Base-by-base conservation (phyloP, 495 filamentous ascomycete species). In the Xylaria palmicola region DNA sequence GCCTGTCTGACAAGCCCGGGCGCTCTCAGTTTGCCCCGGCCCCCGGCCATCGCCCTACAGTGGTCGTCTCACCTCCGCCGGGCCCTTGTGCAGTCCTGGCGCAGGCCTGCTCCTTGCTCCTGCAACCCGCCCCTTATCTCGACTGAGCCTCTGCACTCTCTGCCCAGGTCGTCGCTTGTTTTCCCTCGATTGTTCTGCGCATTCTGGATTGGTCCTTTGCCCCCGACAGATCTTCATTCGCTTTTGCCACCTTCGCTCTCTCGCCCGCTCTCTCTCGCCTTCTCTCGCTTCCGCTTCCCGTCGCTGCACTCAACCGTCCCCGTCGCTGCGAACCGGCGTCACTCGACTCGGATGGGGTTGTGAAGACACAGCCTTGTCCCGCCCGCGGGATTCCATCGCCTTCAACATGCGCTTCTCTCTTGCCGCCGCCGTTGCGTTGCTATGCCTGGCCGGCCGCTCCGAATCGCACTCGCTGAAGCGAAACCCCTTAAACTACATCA, bases 401-500 rank as follows among this genome's bases (percentile, higher is more conserved):
- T 59, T 24, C 36, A 71, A 62, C 29, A 72, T 72, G 69, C 69
- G 62, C 43, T 49, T 67, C 63, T 62, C 68, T 32, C 41, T 72
- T 36, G 61, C 64, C 57, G 52, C 67, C 47, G 47, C 60, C 59
- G 67, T 61, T 59, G 63, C 62, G 24, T 40, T 72, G 32, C 29
- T 72, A 61, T 65, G 60, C n/a, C 10, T 72, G 13, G 65, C 67
- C 10, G 51, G 27, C 58, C 57, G 40, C 44, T 57, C 49, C 40
- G 65, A 70, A 77, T 91, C 88, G 56, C 86, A 89, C 68, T 97
- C 93, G 1, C 79, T 85, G 61, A 83, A 85, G 50, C 83, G 93
- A 59, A 88, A 87, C 64, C 90, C 93, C 9, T 81, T 98, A 50
- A 85, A 79, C 60, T 88, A 88, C 69, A 75, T 95, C 29, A 87